Base-by-base conservation (phyloP, 176 grass and related monocot genomes). In the Calamus simplicifolius region DNA sequence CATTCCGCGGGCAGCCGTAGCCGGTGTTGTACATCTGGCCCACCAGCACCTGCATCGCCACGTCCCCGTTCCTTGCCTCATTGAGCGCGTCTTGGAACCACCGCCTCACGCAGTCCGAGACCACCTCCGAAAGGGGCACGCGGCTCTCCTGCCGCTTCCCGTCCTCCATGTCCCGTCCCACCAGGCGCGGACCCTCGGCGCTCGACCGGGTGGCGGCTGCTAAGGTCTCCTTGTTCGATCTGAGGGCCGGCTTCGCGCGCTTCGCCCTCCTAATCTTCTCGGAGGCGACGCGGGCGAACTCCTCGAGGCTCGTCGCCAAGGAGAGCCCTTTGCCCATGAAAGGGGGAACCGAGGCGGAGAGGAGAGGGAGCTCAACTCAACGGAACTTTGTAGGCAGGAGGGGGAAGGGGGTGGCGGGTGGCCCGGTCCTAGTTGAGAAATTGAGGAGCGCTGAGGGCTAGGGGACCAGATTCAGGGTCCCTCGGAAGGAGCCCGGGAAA, bases 1-100 rank as follows among this genome's bases (percentile, higher is more conserved):
- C 84, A 73, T 73, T 88, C 66, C 79, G 88, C 27, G 84, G 63
- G 26, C 76, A 52, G 5, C 89, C 84, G 48, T 88, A 94, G 0
- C 89, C 85, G 27, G 67, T 85, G 57, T 80, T 67, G 74, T 83
- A 95, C 89, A 95, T 95, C 89, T 95, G 89, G 16, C 81, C 89
- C 8, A 95, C 75, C 57, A 95, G 79, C 18, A 95, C 85, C 73
- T 89, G 85, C 85, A 83, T 95, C 50, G 69, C 23, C 23, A 59
- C 28, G 58, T 95, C 89, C 13, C 89, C 89, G 25, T 49, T 50
- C 26, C 56, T 74, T 27, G 85, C 89, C 72, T 89, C 81, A 82
- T 85, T 89, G 61, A 85, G 79, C 56, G 89, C 63, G 61, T 95
- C 89, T 52, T 79, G 73, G 72, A 95, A 95, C 89, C 89, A 95